phyloP scores from a whole-genome alignment of 495 filamentous ascomycete genomes.

The Tuber borchii region DNA sequence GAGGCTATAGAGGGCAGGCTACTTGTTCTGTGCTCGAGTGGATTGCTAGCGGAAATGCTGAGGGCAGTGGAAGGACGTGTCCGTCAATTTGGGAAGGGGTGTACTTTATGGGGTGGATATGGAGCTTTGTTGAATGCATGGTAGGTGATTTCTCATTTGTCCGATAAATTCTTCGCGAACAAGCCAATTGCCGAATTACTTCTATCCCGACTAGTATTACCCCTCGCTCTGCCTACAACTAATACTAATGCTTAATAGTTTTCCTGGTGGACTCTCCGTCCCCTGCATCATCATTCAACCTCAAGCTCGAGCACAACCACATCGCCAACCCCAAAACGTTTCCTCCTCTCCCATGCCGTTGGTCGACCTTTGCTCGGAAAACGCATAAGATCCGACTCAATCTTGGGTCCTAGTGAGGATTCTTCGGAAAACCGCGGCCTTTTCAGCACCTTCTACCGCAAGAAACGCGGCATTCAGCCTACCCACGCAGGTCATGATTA shows the following conservation, averaged over 20 bases:
- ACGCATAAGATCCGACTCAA: constrained; percentile 32
- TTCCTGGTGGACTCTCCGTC: constrained; percentile 36
- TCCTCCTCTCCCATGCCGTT: constrained; percentile 7
- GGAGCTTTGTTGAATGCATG: constrained; percentile 39
- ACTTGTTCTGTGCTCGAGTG: constrained; percentile 4
- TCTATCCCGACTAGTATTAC: neutral
- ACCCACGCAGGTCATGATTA: neutral
- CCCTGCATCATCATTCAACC: neutral
- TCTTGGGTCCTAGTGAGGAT: constrained; percentile 16
- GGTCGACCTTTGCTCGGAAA: constrained; percentile 31
- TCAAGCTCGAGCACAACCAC: neutral
- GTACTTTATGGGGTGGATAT: constrained; percentile 41
- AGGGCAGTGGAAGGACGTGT: constrained; percentile 6
- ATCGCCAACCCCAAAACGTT: neutral
- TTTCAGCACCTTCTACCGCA: constrained; percentile 24
- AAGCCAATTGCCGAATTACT: neutral
- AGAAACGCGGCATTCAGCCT: constrained; percentile 26
- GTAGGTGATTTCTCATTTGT: constrained; percentile 25
- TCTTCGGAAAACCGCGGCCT: constrained; percentile 16
- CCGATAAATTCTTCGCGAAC: neutral
- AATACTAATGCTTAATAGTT: constrained; percentile 10
- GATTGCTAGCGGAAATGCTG: constrained; percentile 10
- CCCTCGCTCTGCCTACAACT: neutral
- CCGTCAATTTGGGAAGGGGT: constrained; percentile 37
- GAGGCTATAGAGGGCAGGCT: constrained; percentile 33